Percentiles rank a stretch among this genome's conserved stretches.
These are phyloP conservation scores for Ceratobasidium papillatum DNA, from an alignment of 1,284 basidiomycete genomes.

Conservation along the genomic window DNA sequence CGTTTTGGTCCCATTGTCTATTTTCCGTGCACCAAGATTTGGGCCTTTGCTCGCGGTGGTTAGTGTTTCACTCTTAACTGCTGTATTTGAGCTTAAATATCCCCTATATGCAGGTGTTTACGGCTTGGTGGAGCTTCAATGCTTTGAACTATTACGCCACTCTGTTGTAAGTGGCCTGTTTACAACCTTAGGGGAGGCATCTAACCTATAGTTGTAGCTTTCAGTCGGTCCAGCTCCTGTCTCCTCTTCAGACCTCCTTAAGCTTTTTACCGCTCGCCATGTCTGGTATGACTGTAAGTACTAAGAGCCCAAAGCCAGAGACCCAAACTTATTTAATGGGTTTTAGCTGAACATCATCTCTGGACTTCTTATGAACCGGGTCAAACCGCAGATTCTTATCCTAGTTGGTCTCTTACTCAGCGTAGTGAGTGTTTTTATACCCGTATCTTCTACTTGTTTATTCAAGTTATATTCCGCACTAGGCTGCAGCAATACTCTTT, in stretches of 20 bases:
- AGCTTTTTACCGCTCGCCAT: slow-evolving; percentile 41
- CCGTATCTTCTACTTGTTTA: neutral
- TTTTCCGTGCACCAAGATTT: slow-evolving; percentile 41
- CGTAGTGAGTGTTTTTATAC: slow-evolving; percentile 9
- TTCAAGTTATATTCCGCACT: neutral
- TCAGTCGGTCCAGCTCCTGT: slow-evolving; percentile 42
- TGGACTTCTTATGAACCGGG: slow-evolving; percentile 25
- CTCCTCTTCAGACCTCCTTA: slow-evolving; percentile 41
- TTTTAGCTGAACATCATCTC: slow-evolving; percentile 31
- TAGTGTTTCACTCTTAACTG: neutral
- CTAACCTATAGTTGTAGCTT: slow-evolving; percentile 3
- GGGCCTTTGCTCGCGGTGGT: slow-evolving; percentile 41
- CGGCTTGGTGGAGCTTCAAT: slow-evolving; percentile 43
- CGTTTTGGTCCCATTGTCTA: slow-evolving; percentile 39
- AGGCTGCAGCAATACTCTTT: slow-evolving; percentile 25
- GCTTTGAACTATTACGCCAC: slow-evolving; percentile 42
- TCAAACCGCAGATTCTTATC: slow-evolving; percentile 30
- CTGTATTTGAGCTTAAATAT: neutral
- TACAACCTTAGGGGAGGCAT: neutral
- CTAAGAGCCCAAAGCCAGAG: too few species aligned
- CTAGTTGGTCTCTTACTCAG: slow-evolving; percentile 23
- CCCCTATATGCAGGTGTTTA: slow-evolving; percentile 13
- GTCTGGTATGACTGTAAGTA: slow-evolving; percentile 37
- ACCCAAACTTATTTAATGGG: neutral
- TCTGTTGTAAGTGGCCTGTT: slow-evolving; percentile 37